phyloP scores from a whole-genome alignment of 176 grass and related monocot species.

The Oryza glaberrima region DNA sequence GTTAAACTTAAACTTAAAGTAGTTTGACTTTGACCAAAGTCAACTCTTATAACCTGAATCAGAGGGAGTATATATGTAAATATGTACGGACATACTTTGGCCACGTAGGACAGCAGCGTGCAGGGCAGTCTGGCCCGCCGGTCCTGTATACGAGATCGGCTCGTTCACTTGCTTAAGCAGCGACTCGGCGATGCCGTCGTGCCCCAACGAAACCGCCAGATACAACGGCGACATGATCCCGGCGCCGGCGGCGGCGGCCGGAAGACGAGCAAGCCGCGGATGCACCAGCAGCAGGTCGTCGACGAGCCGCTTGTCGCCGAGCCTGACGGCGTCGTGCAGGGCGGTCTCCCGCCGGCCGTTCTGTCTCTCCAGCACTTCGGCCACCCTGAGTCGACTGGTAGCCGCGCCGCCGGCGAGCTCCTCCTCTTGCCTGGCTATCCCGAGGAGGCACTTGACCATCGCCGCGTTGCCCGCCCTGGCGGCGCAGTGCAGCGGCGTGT shows the following conservation, averaged over 20 bases:
- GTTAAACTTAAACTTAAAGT: too few species aligned
- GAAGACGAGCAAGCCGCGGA: not conserved
- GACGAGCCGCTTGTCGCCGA: not conserved
- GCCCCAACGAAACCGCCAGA: not conserved
- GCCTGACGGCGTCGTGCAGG: not conserved
- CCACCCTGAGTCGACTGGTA: not conserved
- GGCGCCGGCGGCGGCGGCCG: too few species aligned
- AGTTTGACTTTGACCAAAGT: too few species aligned
- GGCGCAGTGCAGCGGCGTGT: not conserved
- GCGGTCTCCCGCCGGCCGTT: not conserved
- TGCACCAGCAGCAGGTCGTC: not conserved
- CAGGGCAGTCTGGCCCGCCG: not conserved
- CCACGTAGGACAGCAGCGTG: not conserved
- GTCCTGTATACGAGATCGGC: not conserved
- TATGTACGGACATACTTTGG: too few species aligned
- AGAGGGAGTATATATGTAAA: too few species aligned
- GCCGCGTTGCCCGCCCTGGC: not conserved
- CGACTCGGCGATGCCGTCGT: not conserved
- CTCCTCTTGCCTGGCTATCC: not conserved
- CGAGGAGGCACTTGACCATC: not conserved
- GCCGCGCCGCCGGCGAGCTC: not conserved
- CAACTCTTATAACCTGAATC: too few species aligned
- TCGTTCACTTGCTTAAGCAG: not conserved
- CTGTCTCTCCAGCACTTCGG: not conserved
- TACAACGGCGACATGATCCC: not conserved